phyloP scores from a whole-genome alignment of 2,329 filamentous ascomycete genomes.

The Fusarium sp. region DNA sequence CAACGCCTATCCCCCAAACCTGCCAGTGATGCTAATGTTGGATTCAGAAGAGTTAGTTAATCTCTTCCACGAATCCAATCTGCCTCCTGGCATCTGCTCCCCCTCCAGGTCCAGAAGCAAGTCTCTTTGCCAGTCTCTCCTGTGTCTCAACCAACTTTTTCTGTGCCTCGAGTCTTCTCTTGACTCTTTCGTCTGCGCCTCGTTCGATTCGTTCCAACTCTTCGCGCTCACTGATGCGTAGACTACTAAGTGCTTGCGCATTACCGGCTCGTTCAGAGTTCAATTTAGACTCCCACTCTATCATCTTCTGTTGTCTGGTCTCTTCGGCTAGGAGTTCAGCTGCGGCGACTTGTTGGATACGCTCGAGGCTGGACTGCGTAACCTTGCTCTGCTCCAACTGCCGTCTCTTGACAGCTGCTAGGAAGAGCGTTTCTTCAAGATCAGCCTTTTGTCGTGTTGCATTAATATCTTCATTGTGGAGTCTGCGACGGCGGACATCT shows the following conservation, averaged over 20 bases:
- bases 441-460: conserved; percentile 56
- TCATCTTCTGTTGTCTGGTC: conserved; percentile 52
- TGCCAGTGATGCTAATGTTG: not conserved
- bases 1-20: conserved; percentile 27
- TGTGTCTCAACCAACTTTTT: conserved; percentile 61
- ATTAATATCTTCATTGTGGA: conserved; percentile 56
- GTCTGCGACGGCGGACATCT: conserved; percentile 58
- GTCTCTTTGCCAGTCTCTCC: conserved; percentile 51
- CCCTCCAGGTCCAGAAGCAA: conserved; percentile 52
- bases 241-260: conserved; percentile 58
- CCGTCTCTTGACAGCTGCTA: conserved; percentile 45
- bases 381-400: conserved; percentile 59
- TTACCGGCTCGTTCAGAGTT: conserved; percentile 58
- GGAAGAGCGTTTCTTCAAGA: conserved; percentile 55
- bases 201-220: conserved; percentile 60
- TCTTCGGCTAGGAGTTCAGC: conserved; percentile 58
- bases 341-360: conserved; percentile 56
- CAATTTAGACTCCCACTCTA: conserved; percentile 60
- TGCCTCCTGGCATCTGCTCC: conserved; percentile 53
- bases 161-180: conserved; percentile 59
- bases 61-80: conserved; percentile 66
- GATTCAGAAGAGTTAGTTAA: conserved; percentile 48
- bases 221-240: conserved; percentile 61
- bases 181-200: conserved; percentile 56
- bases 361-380: conserved; percentile 56